A percentile compares a stretch with the other conserved stretches of the same genome.
Evolutionary conservation across 345 rosid species (phyloP).

Genomic region (Aquilaria yunnanensis): DNA sequence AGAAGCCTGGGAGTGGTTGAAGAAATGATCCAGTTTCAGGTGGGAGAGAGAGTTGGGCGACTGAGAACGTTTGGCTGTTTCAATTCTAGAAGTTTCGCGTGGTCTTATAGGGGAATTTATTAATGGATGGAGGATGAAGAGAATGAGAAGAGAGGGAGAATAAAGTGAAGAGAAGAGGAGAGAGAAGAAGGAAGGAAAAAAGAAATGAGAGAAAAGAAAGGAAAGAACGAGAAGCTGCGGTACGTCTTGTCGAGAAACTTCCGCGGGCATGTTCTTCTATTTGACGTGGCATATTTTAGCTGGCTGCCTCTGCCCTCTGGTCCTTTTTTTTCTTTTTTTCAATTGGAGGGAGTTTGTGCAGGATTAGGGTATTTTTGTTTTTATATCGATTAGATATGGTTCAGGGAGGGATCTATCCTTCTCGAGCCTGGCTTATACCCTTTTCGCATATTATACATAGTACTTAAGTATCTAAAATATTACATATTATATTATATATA

Average conservation of each 20-base stretch:
- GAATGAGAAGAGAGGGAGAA: not conserved
- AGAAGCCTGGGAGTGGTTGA: not conserved
- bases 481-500: too few species aligned
- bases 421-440: too few species aligned
- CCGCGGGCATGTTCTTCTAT: slow-evolving; percentile 16
- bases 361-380: too few species aligned
- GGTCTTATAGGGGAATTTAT: not conserved
- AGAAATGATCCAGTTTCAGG: too few species aligned
- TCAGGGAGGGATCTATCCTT: too few species aligned
- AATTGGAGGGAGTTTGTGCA: too few species aligned
- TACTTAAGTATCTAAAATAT: too few species aligned
- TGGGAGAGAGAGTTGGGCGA: not conserved
- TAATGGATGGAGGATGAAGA: slow-evolving; percentile 5
- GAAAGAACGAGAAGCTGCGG: slow-evolving; percentile 34
- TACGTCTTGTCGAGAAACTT: slow-evolving; percentile 51
- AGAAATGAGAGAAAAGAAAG: not conserved
- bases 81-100: slow-evolving; percentile 34
- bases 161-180: not conserved
- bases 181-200: not conserved
- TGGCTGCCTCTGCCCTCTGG: slow-evolving; percentile 9
- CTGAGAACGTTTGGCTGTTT: not conserved
- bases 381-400: too few species aligned
- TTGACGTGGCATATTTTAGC: slow-evolving; percentile 10
- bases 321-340: slow-evolving; percentile 14
- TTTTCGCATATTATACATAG: too few species aligned